Evolutionary conservation across 2,329 filamentous ascomycete species (phyloP).

Genomic region (Xylaria sp.): DNA sequence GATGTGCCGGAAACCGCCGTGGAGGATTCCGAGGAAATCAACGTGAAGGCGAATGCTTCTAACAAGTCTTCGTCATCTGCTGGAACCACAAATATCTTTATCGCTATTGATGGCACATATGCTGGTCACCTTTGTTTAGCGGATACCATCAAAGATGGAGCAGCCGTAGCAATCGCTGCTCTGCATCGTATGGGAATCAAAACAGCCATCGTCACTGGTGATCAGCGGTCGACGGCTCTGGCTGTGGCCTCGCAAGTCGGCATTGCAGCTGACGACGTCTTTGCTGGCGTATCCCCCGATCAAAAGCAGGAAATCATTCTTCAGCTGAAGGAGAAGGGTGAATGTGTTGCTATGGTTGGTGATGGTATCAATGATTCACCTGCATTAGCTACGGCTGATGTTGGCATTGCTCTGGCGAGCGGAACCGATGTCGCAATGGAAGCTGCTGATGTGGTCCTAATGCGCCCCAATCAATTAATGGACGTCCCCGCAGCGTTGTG

Average conservation of each 20-base stretch:
- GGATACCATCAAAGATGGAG: constrained; percentile 91
- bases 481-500: constrained; percentile 89
- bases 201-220: constrained; percentile 92
- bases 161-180: constrained; percentile 81
- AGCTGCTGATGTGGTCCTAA: constrained; percentile 93
- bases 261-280: constrained; percentile 79
- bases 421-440: constrained; percentile 98
- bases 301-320: constrained; percentile 90
- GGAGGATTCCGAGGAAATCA: constrained; percentile 69
- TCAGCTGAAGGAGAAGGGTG: constrained; percentile 76
- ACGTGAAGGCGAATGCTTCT: constrained; percentile 55
- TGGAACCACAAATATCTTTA: constrained; percentile 90
- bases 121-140: constrained; percentile 84
- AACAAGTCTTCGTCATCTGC: constrained; percentile 53
- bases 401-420: constrained; percentile 91
- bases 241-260: constrained; percentile 86
- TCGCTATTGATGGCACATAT: constrained; percentile 84
- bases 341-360: constrained; percentile 93
- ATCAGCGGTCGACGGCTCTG: constrained; percentile 84
- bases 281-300: constrained; percentile 87
- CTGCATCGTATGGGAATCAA: constrained; percentile 86
- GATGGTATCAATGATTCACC: constrained; percentile 99
- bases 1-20: constrained; percentile 71
- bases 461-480: constrained; percentile 90
- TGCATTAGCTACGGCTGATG: constrained; percentile 88